Percentiles rank a stretch among this genome's conserved stretches.
These are phyloP conservation scores for Sclerotinia sclerotiorum DNA, from an alignment of 2,329 filamentous ascomycete genomes.

Conservation along the genomic window DNA sequence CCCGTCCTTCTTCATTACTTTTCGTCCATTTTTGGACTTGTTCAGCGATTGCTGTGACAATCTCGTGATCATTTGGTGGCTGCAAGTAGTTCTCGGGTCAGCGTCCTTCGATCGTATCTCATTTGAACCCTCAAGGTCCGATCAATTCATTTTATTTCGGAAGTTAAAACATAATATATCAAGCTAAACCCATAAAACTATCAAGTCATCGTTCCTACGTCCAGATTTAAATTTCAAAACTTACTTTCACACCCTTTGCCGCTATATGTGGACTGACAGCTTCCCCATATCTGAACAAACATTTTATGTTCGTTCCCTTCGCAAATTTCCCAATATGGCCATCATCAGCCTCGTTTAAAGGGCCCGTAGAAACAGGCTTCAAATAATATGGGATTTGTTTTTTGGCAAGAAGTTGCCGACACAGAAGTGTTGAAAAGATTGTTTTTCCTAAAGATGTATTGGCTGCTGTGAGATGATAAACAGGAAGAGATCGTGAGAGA, in stretches of 20 bases:
- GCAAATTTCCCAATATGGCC: constrained; percentile 59
- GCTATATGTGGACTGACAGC: constrained; percentile 79
- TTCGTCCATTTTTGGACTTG: constrained; percentile 16
- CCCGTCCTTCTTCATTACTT: constrained; percentile 13
- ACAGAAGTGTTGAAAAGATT: constrained; percentile 22
- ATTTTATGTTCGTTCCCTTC: constrained; percentile 54
- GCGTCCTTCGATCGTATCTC: constrained; percentile 23
- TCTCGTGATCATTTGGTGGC: constrained; percentile 22
- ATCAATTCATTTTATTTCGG: not conserved
- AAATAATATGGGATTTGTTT: constrained; percentile 51
- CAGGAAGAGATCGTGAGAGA: constrained; percentile 10
- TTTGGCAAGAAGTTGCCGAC: constrained; percentile 12
- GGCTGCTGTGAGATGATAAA: constrained; percentile 19
- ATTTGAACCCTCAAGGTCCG: not conserved
- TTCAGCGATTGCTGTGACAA: constrained; percentile 17
- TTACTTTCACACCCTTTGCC: constrained; percentile 43
- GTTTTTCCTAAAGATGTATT: constrained; percentile 23
- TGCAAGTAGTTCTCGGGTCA: constrained; percentile 41
- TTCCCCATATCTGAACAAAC: constrained; percentile 69
- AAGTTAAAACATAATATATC: not conserved
- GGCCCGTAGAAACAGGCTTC: constrained; percentile 80
- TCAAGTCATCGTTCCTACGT: not conserved
- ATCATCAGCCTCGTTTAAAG: constrained; percentile 67
- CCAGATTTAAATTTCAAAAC: not conserved
- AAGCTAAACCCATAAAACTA: not conserved